These are phyloP conservation scores for Dovyalis caffra DNA, from an alignment of 345 rosid genomes.

Conservation along the genomic window DNA sequence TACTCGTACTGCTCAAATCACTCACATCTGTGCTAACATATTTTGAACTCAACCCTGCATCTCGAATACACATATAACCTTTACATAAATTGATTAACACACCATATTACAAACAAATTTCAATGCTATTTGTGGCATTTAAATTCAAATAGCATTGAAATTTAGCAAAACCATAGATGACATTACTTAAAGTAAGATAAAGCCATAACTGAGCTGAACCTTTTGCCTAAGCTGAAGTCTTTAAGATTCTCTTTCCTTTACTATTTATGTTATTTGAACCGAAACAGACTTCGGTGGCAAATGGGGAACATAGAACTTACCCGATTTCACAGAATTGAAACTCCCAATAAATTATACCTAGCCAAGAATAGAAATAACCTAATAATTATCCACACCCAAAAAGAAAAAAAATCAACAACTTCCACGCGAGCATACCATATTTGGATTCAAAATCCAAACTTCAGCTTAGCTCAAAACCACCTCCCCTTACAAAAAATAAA, in stretches of 20 bases:
- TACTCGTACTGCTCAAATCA: conserved; percentile 47
- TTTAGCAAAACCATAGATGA: neutral
- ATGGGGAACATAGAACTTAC: neutral
- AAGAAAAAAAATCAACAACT: neutral
- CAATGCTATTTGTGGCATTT: neutral
- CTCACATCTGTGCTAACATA: conserved; percentile 40
- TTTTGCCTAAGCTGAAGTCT: neutral
- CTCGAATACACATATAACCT: neutral
- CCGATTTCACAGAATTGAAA: neutral
- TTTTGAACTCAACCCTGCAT: conserved; percentile 51
- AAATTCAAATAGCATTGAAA: too few relatives aligned
- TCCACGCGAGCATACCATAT: conserved; percentile 1
- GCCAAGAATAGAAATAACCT: neutral
- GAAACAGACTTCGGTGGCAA: neutral
- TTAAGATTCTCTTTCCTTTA: neutral
- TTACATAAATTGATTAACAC: conserved; percentile 5
- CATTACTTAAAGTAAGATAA: neutral
- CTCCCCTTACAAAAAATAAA: conserved; percentile 2
- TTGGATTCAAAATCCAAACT: conserved; percentile 1
- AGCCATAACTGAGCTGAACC: neutral
- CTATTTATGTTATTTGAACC: neutral
- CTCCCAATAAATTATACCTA: conserved; percentile 13
- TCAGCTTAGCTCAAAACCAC: neutral
- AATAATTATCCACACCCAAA: conserved; percentile 4
- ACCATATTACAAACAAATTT: neutral